phyloP scores from a whole-genome alignment of 768 basidiomycete genomes.

The Xanthoconium purpureum region DNA sequence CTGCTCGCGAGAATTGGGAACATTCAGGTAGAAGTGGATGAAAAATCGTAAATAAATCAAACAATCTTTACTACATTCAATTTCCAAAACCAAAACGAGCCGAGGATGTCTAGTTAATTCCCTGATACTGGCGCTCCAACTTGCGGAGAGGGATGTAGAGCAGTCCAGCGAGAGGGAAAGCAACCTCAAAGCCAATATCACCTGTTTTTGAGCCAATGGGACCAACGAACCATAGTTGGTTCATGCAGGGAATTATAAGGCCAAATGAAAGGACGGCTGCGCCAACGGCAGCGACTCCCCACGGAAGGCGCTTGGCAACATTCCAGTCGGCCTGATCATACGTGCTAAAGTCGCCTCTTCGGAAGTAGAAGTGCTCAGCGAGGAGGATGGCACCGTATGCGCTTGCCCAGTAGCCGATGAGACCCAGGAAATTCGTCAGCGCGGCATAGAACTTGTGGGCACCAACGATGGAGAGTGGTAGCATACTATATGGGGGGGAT shows the following conservation, averaged over 20 bases:
- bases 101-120: conserved; percentile 15
- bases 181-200: conserved; percentile 69
- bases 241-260: conserved; percentile 63
- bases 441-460: conserved; percentile 61
- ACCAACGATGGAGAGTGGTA: conserved; percentile 71
- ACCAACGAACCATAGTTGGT: conserved; percentile 68
- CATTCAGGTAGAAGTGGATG: not conserved
- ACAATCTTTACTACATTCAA: conserved; percentile 7
- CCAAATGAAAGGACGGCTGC: conserved; percentile 51
- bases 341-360: conserved; percentile 42
- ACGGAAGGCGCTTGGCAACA: conserved; percentile 49
- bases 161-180: conserved; percentile 45
- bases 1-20: not conserved
- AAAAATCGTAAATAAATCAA: conserved; percentile 1
- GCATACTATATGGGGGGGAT: conserved; percentile 39
- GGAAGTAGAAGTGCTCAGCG: conserved; percentile 66
- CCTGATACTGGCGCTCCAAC: conserved; percentile 41
- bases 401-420: conserved; percentile 64
- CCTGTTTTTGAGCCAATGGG: conserved; percentile 63
- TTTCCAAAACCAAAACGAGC: not conserved
- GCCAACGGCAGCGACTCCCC: conserved; percentile 57
- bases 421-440: conserved; percentile 63
- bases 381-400: conserved; percentile 59
- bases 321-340: conserved; percentile 57
- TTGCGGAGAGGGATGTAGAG: conserved; percentile 56